Evolutionary conservation across 139 green algal genomes (phyloP).

Genomic region (Micractinium sp.): DNA sequence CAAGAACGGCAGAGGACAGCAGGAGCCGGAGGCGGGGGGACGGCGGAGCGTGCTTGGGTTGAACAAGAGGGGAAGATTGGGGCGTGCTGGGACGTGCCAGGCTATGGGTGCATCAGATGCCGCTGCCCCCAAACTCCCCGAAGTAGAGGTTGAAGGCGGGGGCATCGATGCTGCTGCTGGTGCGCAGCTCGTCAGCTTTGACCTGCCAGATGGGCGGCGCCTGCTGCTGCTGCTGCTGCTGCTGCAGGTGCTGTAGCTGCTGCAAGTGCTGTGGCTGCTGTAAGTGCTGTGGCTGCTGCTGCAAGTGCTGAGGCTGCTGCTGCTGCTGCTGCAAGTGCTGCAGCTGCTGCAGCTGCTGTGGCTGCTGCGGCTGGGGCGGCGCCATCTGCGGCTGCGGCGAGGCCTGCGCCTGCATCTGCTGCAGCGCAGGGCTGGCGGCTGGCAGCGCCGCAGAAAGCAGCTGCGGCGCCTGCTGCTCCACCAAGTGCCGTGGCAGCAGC

Average conservation of each 20-base stretch:
- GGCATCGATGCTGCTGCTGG: neutral
- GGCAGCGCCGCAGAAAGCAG: neutral
- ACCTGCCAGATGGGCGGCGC: neutral
- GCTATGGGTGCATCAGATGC: neutral
- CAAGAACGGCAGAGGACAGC: too few relatives aligned
- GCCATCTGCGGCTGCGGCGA: too few relatives aligned
- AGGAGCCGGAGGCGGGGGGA: too few relatives aligned
- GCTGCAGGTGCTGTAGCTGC: neutral
- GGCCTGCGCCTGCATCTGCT: neutral
- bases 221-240: neutral
- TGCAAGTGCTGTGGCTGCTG: neutral
- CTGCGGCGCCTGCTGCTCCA: constrained; percentile 28
- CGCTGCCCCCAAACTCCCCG: constrained; percentile 26
- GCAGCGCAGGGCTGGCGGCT: neutral
- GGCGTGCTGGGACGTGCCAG: too few relatives aligned
- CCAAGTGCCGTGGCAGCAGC: constrained; percentile 19
- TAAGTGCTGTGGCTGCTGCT: neutral
- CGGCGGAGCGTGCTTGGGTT: too few relatives aligned
- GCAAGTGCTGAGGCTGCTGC: neutral
- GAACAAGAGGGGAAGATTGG: too few relatives aligned
- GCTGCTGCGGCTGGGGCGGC: neutral
- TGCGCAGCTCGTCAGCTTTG: neutral
- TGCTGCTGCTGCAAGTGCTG: neutral
- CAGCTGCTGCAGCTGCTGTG: neutral
- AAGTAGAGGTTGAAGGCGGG: constrained; percentile 2